These are phyloP conservation scores for Phaeophleospora eucalypticola DNA, from an alignment of 2,329 filamentous ascomycete species.

Conservation along the genomic window DNA sequence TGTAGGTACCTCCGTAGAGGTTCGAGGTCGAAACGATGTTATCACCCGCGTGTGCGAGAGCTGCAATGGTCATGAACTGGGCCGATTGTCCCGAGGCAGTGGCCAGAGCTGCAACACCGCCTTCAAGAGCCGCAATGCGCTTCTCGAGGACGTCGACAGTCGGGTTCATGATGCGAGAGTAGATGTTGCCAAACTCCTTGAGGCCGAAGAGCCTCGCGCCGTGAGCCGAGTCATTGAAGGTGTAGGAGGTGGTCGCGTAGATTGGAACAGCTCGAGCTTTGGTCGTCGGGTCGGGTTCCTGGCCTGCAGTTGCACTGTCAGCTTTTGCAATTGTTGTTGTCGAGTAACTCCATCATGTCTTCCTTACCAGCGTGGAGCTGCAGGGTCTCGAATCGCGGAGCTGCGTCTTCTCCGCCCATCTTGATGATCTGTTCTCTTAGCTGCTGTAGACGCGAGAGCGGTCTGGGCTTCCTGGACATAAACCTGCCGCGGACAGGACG, in stretches of 20 bases:
- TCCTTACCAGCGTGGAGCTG: constrained; percentile 47
- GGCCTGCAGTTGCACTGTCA: constrained; percentile 48
- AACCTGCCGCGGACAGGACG: not conserved
- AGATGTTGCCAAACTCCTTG: constrained; percentile 97
- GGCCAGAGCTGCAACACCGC: constrained; percentile 80
- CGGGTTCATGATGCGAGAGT: constrained; percentile 94
- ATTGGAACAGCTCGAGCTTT: constrained; percentile 91
- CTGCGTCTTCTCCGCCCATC: constrained; percentile 36
- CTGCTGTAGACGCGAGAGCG: constrained; percentile 22
- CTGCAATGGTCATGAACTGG: constrained; percentile 83
- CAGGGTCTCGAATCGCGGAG: constrained; percentile 48
- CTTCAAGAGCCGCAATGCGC: constrained; percentile 90
- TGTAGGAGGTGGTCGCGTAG: constrained; percentile 86
- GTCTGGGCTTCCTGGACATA: constrained; percentile 10
- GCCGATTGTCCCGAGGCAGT: constrained; percentile 83
- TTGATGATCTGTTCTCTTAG: constrained; percentile 26
- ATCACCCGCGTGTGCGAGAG: constrained; percentile 82
- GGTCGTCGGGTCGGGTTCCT: constrained; percentile 73
- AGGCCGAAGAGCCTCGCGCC: constrained; percentile 92
- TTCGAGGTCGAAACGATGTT: constrained; percentile 91
- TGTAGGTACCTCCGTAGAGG: constrained; percentile 93
- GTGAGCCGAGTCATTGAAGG: constrained; percentile 94
- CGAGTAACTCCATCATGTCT: not conserved
- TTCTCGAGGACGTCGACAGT: constrained; percentile 97
- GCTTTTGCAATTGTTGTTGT: not conserved